Evolutionary conservation across 73 alveolate genomes (phyloP).

Genomic region (Symbiodinium pilosum): DNA sequence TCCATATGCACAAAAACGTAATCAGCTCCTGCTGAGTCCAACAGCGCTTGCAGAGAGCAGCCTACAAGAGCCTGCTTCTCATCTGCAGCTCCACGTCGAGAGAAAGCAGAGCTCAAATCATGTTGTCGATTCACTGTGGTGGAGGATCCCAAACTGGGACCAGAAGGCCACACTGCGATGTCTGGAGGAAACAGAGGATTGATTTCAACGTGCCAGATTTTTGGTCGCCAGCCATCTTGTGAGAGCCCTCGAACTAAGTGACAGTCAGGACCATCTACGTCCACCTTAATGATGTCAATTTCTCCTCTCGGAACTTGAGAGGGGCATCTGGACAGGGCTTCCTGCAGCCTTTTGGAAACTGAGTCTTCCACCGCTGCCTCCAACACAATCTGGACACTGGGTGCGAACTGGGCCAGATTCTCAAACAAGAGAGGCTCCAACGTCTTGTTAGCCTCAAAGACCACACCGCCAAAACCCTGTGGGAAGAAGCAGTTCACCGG

Average conservation of each 20-base stretch:
- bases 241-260: conserved; percentile 61
- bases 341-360: conserved; percentile 18
- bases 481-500: conserved; percentile 87
- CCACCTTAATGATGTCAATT: conserved; percentile 72
- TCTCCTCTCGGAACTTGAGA: conserved; percentile 29
- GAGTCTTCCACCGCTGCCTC: conserved; percentile 64
- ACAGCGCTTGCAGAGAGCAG: conserved; percentile 64
- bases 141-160: conserved; percentile 36
- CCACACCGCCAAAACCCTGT: conserved; percentile 78
- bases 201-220: conserved; percentile 79
- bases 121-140: conserved; percentile 33
- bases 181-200: conserved; percentile 81
- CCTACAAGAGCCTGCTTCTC: conserved; percentile 74
- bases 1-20: conserved; percentile 52
- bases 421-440: not conserved
- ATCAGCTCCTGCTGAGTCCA: conserved; percentile 63
- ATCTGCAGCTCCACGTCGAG: conserved; percentile 33
- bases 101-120: conserved; percentile 63
- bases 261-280: conserved; percentile 83
- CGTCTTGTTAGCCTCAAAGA: conserved; percentile 57
- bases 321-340: conserved; percentile 27
- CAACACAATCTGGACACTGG: conserved; percentile 30
- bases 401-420: conserved; percentile 1
- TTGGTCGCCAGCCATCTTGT: conserved; percentile 38
- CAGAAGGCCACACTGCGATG: conserved; percentile 56